These are phyloP conservation scores for Diaporthe destruens DNA, from an alignment of 2,329 filamentous ascomycete genomes.

Conservation along the genomic window DNA sequence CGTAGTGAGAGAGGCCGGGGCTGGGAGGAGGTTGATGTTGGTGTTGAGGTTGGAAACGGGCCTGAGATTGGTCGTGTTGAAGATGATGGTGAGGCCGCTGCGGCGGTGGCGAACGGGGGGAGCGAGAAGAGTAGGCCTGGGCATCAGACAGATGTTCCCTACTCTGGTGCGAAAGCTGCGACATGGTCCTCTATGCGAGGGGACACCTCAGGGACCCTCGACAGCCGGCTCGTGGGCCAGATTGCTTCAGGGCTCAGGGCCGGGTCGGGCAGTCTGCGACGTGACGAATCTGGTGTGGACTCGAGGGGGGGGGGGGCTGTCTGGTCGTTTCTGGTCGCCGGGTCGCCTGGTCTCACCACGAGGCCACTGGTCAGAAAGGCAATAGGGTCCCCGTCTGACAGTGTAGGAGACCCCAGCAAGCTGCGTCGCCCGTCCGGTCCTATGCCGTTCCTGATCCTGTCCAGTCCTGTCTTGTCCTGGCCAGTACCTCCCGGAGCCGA, in stretches of 20 bases:
- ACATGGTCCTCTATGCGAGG: slow-evolving; percentile 62
- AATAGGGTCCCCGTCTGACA: slow-evolving; percentile 22
- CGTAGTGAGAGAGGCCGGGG: slow-evolving; percentile 5
- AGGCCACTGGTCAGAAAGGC: not conserved
- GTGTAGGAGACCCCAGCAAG: slow-evolving; percentile 13
- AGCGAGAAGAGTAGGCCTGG: slow-evolving; percentile 38
- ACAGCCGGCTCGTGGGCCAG: slow-evolving; percentile 32
- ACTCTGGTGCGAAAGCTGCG: slow-evolving; percentile 64
- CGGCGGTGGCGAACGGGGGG: not conserved
- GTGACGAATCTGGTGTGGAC: slow-evolving; percentile 29
- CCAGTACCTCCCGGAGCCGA: slow-evolving; percentile 29
- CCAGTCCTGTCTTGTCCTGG: slow-evolving; percentile 1
- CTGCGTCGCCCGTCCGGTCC: slow-evolving; percentile 7
- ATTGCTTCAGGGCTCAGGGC: slow-evolving; percentile 30
- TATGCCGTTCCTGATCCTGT: slow-evolving; percentile 21
- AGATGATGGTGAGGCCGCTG: slow-evolving; percentile 19
- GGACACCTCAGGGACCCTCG: slow-evolving; percentile 31
- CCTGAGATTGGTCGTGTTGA: slow-evolving; percentile 31
- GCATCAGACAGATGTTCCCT: slow-evolving; percentile 56
- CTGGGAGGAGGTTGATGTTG: slow-evolving; percentile 40
- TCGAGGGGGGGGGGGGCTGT: slow-evolving; percentile 4
- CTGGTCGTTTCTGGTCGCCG: not conserved
- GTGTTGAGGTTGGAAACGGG: slow-evolving; percentile 41
- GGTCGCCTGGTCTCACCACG: not conserved
- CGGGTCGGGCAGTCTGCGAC: slow-evolving; percentile 18